Conservation (phyloP, 78 protist species). For the Anaeramoeba flamelloides region DNA sequence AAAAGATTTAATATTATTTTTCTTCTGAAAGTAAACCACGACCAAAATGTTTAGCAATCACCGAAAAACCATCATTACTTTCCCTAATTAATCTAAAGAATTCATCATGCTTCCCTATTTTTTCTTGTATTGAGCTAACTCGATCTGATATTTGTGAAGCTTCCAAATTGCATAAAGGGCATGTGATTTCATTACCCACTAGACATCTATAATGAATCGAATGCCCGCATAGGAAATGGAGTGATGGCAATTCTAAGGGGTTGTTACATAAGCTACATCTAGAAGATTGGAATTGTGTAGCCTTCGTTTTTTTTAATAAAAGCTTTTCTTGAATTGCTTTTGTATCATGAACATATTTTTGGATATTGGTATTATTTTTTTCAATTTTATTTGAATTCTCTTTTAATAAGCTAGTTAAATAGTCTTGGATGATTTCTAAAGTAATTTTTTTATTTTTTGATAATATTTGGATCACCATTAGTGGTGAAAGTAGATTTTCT, state of each 20-base stretch:
- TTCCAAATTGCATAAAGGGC: neutral
- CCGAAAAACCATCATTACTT: neutral
- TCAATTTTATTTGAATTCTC: neutral
- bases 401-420: neutral
- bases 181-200: neutral
- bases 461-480: neutral
- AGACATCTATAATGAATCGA: neutral
- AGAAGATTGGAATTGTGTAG: neutral
- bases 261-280: neutral
- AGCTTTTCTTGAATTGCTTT: neutral
- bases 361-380: neutral
- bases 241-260: neutral
- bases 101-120: neutral
- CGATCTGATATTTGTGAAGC: neutral
- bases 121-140: neutral
- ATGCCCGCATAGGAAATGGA: neutral
- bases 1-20: neutral
- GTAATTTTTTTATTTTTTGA: neutral
- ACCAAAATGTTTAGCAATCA: neutral
- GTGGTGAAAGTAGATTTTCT: neutral
- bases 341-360: neutral
- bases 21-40: neutral
- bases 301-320: neutral
- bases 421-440: neutral
- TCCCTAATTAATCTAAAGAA: neutral